Base-by-base conservation (phyloP, 495 filamentous ascomycete species). In the Daldinia decipiens region DNA sequence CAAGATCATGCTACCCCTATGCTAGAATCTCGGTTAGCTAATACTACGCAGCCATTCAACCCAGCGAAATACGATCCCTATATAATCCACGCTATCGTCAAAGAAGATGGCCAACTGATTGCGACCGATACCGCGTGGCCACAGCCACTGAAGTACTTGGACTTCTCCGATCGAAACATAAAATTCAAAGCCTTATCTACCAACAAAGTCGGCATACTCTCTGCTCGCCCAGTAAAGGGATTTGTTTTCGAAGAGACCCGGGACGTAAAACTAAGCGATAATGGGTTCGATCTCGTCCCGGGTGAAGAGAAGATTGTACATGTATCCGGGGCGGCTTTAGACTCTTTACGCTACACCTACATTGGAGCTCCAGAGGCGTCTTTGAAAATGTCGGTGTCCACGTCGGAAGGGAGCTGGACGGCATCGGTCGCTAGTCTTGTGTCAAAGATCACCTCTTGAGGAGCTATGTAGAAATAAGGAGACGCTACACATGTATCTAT, bases 121-220 rank as follows among this genome's bases (percentile, higher is more conserved):
- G 82, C 88, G 11, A 83, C 87, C 11, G 88, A 91, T 72, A 83
- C 87, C 0, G 89, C 91, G 61, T 95, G 92, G 93, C 92, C 92
- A 0, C 90, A 95, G 66, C 93, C 92, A 15, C 84, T 95, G 69
- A 94, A 94, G 79, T 93, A 93, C 74, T 84, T 93, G 21, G 83
- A 89, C 61, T 84, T 95, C 31, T 81, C 82, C 0, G 64, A 77
- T 7, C 74, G 81, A 7, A 69, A 77, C 5, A 72, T 85, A 5
- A 59, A 56, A 17, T 52, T 74, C 65, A 70, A 40, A 15, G 13
- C 56, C 19, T 59, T 79, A 0, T 65, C 52, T 5, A 53, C 69
- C 8, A 59, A 43, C 19, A 17, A 63, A 13, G 64, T 82, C 0
- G 68, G 64, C 17, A 52, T 85, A 45, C 75, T 76, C 29, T 76